Evolutionary conservation across 2,329 filamentous ascomycete genomes (phyloP), one percentile per base, ranked within the genome.

Genomic region (Coniosporium tulheliwenetii): DNA sequence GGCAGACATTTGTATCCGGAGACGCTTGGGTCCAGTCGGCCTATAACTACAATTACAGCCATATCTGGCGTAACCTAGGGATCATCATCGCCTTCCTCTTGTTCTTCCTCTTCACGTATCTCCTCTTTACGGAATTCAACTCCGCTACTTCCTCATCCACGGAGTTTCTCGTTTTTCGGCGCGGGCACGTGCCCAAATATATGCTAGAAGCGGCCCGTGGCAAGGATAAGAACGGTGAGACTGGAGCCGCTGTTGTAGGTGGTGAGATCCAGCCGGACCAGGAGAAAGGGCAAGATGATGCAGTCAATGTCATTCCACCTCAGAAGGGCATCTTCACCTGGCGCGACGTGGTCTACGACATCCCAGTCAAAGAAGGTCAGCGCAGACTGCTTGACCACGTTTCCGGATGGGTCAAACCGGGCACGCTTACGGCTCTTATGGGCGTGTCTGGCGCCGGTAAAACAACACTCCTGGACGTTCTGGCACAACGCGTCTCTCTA

Each of bases 111-210:
- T 43, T 58, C 2, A 48, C 79, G 1, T 83, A 85, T 58, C 70
- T 84, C 39, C 37, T 72, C 12, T 73, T 73, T 0, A 70, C 71
- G 0, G 80, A 85, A 51, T 47, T 80, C 48, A 81, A 81, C 56
- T 77, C 78, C 0, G 65, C 71, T 1, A 73, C 71, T 0, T 62
- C 65, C 1, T 80, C 73, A 39, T 77, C 71, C 1, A 80, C 77
- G 0, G 81, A 86, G 51, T 71, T 77, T 1, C 68, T 86, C 1
- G 75, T 85, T 8, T 85, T 83, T 48, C 47, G 56, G 15, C 48
- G 53, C 15, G 63, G 63, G 5, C 58, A 63, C 43, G 62, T 65
- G 35, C 64, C 63, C 2, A 52, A 53, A 12, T 59, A 64, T 48
- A 45, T 65, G 48, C 52, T 56, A 35, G 45, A 51, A 15, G 41